Evolutionary conservation across 331 rosid species (phyloP), one percentile per base, ranked within the genome.

Genomic region (Prunus yedoensis): DNA sequence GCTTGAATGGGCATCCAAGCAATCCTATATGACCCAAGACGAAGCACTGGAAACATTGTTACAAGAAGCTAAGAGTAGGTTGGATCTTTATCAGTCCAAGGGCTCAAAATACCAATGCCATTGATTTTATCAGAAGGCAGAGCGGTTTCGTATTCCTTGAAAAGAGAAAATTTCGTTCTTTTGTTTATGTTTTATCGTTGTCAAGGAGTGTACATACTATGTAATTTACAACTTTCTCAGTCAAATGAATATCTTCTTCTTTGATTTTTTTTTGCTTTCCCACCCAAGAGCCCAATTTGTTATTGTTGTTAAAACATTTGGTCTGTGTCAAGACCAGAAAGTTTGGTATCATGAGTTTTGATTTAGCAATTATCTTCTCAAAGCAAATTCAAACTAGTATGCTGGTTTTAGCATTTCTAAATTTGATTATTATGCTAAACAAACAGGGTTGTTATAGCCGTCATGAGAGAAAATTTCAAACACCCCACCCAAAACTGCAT

Each of bases 61-160:
- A 78, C 88, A 79, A n/a, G 97, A 92, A 32, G 85, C 97, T 53
- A 92, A 76, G 88, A 82, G 88, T 72, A 82, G 83, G 85, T 77
- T 92, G 86, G 97, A 92, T 87, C 92, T 90, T 59, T 92, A 92
- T 59, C 97, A 89, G 87, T 91, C 92, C 57, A 90, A 93, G 86
- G 92, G 87, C 38, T 81, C 93, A 45, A 86, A 89, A 85, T 35
- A 35, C 41, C 88, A 88, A 59, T 84, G 81, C 83, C 90, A 85
- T 78, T 84, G 87, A 77, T 57, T 74, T 50, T 83, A 70, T 59
- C 82, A 74, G 65, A 82, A 80, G 74, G 73, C 41, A 57, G 10
- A 61, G 20, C 54, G 47, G 56, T 68, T 72, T 66, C 28, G 28
- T 78, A 54, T 72, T 57, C 59, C 25, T 49, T 43, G 59, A 54